Evolutionary conservation across 495 filamentous ascomycete genomes (phyloP), one percentile per base, ranked within the genome.

Genomic region (Pseudomonodictys pantanalensis): DNA sequence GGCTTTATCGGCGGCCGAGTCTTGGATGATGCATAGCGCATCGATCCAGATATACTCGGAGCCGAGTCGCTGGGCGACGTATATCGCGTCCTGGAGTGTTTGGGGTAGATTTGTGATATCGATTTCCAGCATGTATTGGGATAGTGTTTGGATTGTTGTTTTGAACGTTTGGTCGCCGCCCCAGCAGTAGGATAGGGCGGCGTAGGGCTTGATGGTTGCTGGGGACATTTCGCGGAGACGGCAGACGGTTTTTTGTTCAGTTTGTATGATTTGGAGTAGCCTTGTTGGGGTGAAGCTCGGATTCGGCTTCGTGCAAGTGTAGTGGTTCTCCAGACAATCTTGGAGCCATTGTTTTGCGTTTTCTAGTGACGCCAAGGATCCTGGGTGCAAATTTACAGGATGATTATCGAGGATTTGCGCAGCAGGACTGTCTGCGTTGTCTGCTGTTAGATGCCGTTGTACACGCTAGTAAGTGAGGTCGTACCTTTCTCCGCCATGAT

Each of bases 41-140:
- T 57, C 53, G 15, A 57, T 57, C 53, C 53, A 57, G 3, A 57
- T 57, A n/a, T 57, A 57, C 25, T 22, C 2, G 7, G 48, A 11
- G 5, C 26, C 53, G 0, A 57, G 39, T 22, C 32, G 28, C 18
- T 11, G 18, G 11, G 53, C 32, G 42, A 57, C 32, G 9, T 17
- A 23, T 1, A 54, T 39, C 1, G 51, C 51, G 22, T 54, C 51
- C 26, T 47, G 39, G 20, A 54, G 51, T 2, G 9, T 38, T 35
- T 43, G 51, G 1, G 39, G 51, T 12, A 54, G n/a, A 3, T 6
- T 4, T 54, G 22, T 12, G 12, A 15, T 18, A 7, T 1, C 9
- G 24, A 54, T 54, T 23, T 44, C 30, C 8, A 4, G 11, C n/a
- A 47, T 57, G 17, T 41, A 33, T 4, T 30, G 20, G 2, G 32